Evolutionary conservation across 345 rosid genomes (phyloP), one percentile per base, ranked within the genome.

Genomic region (Ceriops tagal): DNA sequence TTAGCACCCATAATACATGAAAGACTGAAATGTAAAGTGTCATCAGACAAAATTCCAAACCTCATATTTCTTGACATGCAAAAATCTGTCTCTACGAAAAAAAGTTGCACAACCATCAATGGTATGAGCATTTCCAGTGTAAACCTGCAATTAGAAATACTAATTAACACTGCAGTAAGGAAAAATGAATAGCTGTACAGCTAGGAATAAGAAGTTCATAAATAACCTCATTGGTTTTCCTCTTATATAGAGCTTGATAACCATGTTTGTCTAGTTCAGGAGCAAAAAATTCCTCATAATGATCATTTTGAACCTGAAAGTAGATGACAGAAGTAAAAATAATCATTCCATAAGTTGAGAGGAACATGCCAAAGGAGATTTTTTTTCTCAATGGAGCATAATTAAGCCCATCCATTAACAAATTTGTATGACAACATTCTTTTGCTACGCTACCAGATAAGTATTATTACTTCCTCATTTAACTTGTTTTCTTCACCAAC

Each of bases 31-130:
- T 27, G 9, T 46, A 22, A 13, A 53, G 18, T 15, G 39, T 30
- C 11, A 24, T 11, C 34, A 43, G 46, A 66, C 69, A 67, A 32
- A 47, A 55, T 62, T 69, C 24, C 82, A 37, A 59, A 92, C 99
- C 96, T 95, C 99, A 26, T 95, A 95, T 90, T 95, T 92, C 73
- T 95, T 95, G 64, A 95, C 99, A 80, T 92, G 98, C 30, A 96
- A 85, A 82, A 95, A 95, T 77, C 96, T 90, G 68, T 92, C 96
- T 78, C 97, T 86, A 62, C 98, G 88, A 70, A 90, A 95, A 77
- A 95, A 92, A 11, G 96, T 95, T 66, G 99, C 99, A 82, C 98
- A 92, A 4, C 99, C 99, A 75, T 95, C 98, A 67, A 90, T 81
- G 32, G 85, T 79, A 64, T 65, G 78, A 56, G 82, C 39, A 74